Evolutionary conservation across 139 green algal species (phyloP), one percentile per base, ranked within the genome.

Genomic region (Chlamydomonas schloesseri): DNA sequence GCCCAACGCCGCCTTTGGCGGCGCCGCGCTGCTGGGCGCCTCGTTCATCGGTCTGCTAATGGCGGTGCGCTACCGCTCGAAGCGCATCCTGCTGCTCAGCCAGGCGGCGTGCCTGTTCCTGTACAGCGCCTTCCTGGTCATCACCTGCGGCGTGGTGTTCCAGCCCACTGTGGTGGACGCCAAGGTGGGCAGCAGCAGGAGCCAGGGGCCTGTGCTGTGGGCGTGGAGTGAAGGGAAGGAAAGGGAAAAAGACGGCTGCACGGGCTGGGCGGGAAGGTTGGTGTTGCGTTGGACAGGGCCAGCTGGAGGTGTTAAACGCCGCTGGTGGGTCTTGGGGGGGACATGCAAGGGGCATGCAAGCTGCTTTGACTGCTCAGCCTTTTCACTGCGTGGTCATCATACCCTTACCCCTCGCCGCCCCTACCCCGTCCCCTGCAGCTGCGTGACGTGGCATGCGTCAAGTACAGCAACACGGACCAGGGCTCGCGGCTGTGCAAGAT

Each of bases 401-500:
- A 62, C 33, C 37, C 33, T 73, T 24, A 31, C 36, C 10, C n/a
- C 6, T 50, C 42, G 5, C 42, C 42, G 42, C 42, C 24, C 31
- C 47, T 2, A 0, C 34, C 71, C 68, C 29, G 68, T 60, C 21
- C 53, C 18, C 36, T 21, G 29, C 77, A 90, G 89, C 73, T 92
- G 33, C 72, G 64, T 5, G 37, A 83, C 36, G 74, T 88, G 53
- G 85, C 85, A 23, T 92, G 89, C 85, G 74, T 84, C 47, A 42
- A 42, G 33, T 68, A 57, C 47, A 46, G 69, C 74, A 83, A 70
- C 53, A 73, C 28, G 13, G 84, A 83, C 74, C 53, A 74, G 73
- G 87, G 36, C 64, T 88, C 89, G 23, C 50, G 67, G 31, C 89
- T 92, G 76, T 92, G 89, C 86, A 80, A 88, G 47, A 89, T 90